A percentile compares a stretch with the other conserved stretches of the same genome.
These are phyloP conservation scores for Pseudogymnoascus pannorum DNA, from an alignment of 2,329 filamentous ascomycete species.

Conservation along the genomic window DNA sequence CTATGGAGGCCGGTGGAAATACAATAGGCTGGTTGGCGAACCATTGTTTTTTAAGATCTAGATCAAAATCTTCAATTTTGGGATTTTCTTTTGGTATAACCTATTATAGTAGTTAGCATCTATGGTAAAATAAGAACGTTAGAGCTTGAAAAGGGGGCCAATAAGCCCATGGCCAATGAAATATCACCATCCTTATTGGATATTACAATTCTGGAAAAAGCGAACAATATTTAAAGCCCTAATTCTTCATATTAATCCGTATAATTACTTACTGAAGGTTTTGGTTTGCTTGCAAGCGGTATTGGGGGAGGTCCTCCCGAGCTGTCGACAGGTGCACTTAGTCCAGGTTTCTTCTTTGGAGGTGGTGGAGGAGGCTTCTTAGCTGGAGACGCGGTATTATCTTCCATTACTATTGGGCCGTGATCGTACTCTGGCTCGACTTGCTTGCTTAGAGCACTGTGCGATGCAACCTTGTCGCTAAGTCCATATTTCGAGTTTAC, in stretches of 20 bases:
- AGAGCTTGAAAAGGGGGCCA: background rate
- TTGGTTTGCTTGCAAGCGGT: slow-evolving; percentile 27
- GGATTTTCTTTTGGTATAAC: background rate
- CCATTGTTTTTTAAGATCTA: slow-evolving; percentile 28
- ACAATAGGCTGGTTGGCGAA: slow-evolving; percentile 22
- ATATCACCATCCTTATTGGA: background rate
- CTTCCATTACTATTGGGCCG: slow-evolving; percentile 13
- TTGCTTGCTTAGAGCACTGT: slow-evolving; percentile 14
- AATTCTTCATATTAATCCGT: background rate
- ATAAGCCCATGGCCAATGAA: background rate
- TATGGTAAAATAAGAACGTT: background rate
- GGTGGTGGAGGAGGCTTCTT: slow-evolving; percentile 32
- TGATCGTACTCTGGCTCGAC: slow-evolving; percentile 10
- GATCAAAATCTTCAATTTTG: slow-evolving; percentile 21
- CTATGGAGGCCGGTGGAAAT: slow-evolving; percentile 22
- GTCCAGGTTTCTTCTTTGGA: slow-evolving; percentile 24
- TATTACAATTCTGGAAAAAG: background rate
- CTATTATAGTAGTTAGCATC: background rate
- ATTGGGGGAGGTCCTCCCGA: slow-evolving; percentile 17
- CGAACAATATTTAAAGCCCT: background rate
- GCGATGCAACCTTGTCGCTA: slow-evolving; percentile 24
- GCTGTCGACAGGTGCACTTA: slow-evolving; percentile 23
- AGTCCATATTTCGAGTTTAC: slow-evolving; percentile 29
- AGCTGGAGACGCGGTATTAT: slow-evolving; percentile 17
- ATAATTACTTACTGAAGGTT: slow-evolving; percentile 26